Base-by-base conservation (phyloP, 2,329 filamentous ascomycete genomes). In the Ophiostoma sp. region DNA sequence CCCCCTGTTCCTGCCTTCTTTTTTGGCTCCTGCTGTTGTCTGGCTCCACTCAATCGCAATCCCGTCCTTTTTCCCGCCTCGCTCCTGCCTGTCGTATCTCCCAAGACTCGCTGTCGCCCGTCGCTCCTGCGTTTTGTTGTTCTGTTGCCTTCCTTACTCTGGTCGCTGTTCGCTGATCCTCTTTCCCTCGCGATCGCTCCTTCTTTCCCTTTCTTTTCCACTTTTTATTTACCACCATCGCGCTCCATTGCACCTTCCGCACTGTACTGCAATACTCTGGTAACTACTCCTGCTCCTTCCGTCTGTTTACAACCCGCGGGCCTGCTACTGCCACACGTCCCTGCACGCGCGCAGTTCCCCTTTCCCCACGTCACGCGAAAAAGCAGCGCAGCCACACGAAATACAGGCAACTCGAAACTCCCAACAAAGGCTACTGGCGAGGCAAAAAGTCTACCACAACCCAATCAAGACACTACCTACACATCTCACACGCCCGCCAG, bases 351-450 rank as follows among this genome's bases (percentile, higher is more conserved):
- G 67, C 70, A 70, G 64, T 66, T 69, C 60, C 66, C 55, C 63
- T 70, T 66, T 71, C 69, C 70, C 71, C 71, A 71, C 71, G 68
- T 70, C 71, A 71, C 71, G 69, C 69, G 69, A 70, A 71, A 67
- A 68, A 67, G 62, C 60, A 65, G 60, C 67, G 42, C 66, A 64
- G 47, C 65, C 67, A 67, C 66, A 18, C 14, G 65, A 69, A 63
- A 45, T 44, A 44, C 40, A 42, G 38, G 42, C 42, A 14, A 64
- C 41, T 41, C 38, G 36, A 42, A 64, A 64, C 38, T 18, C 38
- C 38, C 62, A 66, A 40, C 49, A 64, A 69, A 27, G n/a, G 64
- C 62, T 40, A 58, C 36, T n/a, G 36, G 36, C 16, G 38, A 62
- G 12, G 14, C 40, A 63, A 42, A 63, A 63, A 41, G 38, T 42